Evolutionary conservation across 495 filamentous ascomycete genomes (phyloP).

Genomic region (Saxispiralis lemnorum): DNA sequence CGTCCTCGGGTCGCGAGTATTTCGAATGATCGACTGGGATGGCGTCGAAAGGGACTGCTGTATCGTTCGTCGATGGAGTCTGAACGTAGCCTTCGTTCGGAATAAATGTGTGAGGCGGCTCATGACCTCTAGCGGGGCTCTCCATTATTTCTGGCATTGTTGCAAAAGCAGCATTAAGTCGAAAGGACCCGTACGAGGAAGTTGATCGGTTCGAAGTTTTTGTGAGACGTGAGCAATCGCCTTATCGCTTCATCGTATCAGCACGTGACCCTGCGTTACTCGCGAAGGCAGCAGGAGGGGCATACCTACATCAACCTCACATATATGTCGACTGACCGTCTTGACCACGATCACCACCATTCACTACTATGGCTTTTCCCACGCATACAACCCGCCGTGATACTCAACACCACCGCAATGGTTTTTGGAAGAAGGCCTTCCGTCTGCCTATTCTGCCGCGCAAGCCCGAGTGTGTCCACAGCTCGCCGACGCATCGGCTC

Average conservation of each 20-base stretch:
- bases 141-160: not conserved
- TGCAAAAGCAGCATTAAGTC: too few species aligned
- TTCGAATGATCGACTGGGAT: slow-evolving; percentile 1
- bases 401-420: too few species aligned
- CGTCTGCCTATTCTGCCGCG: too few species aligned
- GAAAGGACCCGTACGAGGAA: not conserved
- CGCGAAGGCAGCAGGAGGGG: not conserved
- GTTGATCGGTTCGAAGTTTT: not conserved
- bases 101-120: slow-evolving; percentile 9
- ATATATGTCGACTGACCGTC: too few species aligned
- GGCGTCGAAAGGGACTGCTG: not conserved
- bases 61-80: not conserved
- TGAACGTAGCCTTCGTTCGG: slow-evolving; percentile 11
- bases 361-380: too few species aligned
- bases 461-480: too few species aligned
- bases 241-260: not conserved
- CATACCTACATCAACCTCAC: too few species aligned
- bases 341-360: too few species aligned
- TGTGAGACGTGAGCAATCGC: not conserved
- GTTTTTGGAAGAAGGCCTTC: too few species aligned
- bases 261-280: not conserved
- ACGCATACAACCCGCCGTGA: too few species aligned
- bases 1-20: slow-evolving; percentile 23
- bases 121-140: not conserved
- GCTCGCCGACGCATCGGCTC: too few species aligned